Base-by-base conservation (phyloP, 352 stramenopile genomes). In the Saprolegnia parasitica region DNA sequence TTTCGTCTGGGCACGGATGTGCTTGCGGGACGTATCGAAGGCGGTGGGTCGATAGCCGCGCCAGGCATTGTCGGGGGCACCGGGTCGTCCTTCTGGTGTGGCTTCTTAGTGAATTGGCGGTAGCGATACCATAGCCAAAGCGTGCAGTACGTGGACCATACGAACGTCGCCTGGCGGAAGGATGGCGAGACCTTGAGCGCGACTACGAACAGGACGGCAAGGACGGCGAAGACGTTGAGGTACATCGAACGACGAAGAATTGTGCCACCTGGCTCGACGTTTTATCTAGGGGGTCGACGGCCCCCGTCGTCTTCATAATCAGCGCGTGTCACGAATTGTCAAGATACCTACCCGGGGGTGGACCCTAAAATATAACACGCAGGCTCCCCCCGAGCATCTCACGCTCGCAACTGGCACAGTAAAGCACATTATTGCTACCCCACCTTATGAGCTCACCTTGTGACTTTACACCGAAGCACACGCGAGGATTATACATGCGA, bases 121-220 rank as follows among this genome's bases (percentile, higher is more conserved):
- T 70, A 70, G 15, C 61, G 32, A 29, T 70, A 70, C 63, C 63
- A 70, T 13, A 70, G 6, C 26, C n/a, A 61, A 11, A 70, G 47
- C 4, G 63, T 70, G 42, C 47, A 37, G 39, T 70, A 70, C 10
- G 63, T 70, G 16, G 63, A 32, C 50, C 63, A 40, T 20, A 70
- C 63, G 50, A 70, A 70, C 4, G 42, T 23, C 20, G 50, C 9
- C 16, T 49, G 46, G 13, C 63, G 46, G 29, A 70, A 23, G 13
- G 63, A 24, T 23, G 23, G 42, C 20, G 42, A 61, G 15, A 52
- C 18, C 15, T 37, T 20, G 47, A 70, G 23, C 20, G 35, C 63
- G 18, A 52, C 46, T 1, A 32, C 46, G 29, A 70, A 70, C 16
- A 70, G 46, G 5, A 61, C 42, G 1, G 21, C 20, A 13, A 68